phyloP scores from a whole-genome alignment of 1,284 basidiomycete genomes.

The Malassezia arunalokei region DNA sequence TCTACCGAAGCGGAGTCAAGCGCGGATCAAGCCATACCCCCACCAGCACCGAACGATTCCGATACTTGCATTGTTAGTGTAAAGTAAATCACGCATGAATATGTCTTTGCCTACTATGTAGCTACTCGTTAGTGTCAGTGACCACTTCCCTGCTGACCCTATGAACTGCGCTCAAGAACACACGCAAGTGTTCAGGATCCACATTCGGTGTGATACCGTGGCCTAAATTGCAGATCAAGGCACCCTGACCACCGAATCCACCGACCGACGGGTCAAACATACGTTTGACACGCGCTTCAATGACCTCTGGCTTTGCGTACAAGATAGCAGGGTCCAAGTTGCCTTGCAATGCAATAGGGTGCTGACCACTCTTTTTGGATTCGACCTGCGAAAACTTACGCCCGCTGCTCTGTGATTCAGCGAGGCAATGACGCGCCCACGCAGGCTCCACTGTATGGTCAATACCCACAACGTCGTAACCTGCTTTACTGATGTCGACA shows the following conservation, averaged over 20 bases:
- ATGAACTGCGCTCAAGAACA: conserved; percentile 40
- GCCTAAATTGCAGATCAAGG: conserved; percentile 77
- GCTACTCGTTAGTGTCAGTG: background rate
- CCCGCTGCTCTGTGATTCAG: conserved; percentile 13
- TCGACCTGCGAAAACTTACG: conserved; percentile 23
- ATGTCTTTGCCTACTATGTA: background rate
- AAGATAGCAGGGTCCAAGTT: conserved; percentile 84
- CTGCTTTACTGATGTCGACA: conserved; percentile 35
- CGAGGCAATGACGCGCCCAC: conserved; percentile 35
- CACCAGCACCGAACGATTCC: background rate
- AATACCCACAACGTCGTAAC: conserved; percentile 44
- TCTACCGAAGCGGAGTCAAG: too few species aligned
- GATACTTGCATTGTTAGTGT: background rate
- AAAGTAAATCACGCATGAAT: background rate
- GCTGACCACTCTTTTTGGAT: conserved; percentile 18
- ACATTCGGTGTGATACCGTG: conserved; percentile 64
- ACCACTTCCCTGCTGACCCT: conserved; percentile 33
- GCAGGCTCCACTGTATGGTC: conserved; percentile 43
- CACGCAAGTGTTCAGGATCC: conserved; percentile 40
- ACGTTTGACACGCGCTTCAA: conserved; percentile 71
- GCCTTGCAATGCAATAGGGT: conserved; percentile 69
- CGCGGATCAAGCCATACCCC: too few species aligned
- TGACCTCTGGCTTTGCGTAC: conserved; percentile 66
- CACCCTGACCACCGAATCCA: conserved; percentile 56
- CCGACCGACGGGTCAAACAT: conserved; percentile 54